Evolutionary conservation across 2,329 filamentous ascomycete species (phyloP).

Genomic region (Berkeleyomyces basicola): DNA sequence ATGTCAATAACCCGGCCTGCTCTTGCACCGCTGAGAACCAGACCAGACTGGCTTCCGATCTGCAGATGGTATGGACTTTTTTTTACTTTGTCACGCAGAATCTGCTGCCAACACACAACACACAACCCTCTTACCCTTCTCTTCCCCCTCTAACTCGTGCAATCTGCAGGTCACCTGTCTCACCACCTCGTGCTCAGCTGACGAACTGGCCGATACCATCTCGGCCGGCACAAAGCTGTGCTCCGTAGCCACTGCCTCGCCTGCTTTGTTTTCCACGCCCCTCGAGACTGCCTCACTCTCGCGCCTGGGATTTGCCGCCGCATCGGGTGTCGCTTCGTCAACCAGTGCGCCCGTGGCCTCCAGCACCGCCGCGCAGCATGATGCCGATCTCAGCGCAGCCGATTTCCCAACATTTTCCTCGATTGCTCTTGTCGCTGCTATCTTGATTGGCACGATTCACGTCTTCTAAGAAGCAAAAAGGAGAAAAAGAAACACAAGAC

Average conservation of each 20-base stretch:
- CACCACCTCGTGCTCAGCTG: slow-evolving; percentile 20
- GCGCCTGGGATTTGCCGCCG: slow-evolving; percentile 3
- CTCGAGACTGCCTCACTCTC: not conserved
- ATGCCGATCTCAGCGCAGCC: slow-evolving; percentile 18
- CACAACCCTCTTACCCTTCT: not conserved
- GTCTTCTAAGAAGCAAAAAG: not conserved
- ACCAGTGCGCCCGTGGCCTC: slow-evolving; percentile 2
- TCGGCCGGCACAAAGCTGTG: slow-evolving; percentile 21
- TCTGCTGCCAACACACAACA: not conserved
- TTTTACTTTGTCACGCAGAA: not conserved
- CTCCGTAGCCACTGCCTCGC: slow-evolving; percentile 15
- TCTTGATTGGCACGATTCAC: not conserved
- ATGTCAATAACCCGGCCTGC: slow-evolving; percentile 23
- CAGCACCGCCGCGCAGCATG: slow-evolving; percentile 11
- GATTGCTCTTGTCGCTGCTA: slow-evolving; percentile 20
- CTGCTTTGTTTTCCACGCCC: slow-evolving; percentile 5
- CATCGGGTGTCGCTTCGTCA: slow-evolving; percentile 6
- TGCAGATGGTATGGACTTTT: slow-evolving; percentile 16
- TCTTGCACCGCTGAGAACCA: slow-evolving; percentile 23
- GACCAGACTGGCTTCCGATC: slow-evolving; percentile 17
- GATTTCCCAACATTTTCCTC: slow-evolving; percentile 20
- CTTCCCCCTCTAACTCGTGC: not conserved
- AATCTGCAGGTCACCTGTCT: slow-evolving; percentile 18
- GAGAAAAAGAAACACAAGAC: not conserved
- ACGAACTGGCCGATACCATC: slow-evolving; percentile 21